Evolutionary conservation across 2,329 filamentous ascomycete genomes (phyloP), one percentile per base, ranked within the genome.

Genomic region (Proliferodiscus dingleyae): DNA sequence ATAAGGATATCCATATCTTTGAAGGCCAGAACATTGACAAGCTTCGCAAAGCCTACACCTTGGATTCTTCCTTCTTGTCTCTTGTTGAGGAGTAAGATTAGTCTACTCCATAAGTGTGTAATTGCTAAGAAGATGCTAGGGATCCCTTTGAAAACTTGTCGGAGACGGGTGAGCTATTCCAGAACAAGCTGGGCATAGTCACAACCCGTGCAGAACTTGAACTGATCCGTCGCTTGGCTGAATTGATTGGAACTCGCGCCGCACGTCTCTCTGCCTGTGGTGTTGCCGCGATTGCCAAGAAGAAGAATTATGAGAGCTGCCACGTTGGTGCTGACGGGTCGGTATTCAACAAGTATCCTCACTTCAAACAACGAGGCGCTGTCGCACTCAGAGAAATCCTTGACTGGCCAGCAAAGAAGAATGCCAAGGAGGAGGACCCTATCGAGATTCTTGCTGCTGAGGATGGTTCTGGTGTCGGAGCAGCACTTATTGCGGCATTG

Each of bases 311-410:
- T 68, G 71, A 85, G 62, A 77, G 79, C 29, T 95, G 88, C 72
- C 93, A 97, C 67, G 93, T 98, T 33, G 93, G 93, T 60, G 93
- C 93, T 41, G 93, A 98, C 64, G 93, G 93, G 29, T 95, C 88
- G 15, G 91, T 98, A 44, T 98, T 98, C 74, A 96, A 95, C 77
- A 97, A 97, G 68, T 98, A 98, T 71, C 93, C 93, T 10, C 87
- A 95, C 71, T 98, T 98, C 80, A 96, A 96, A 76, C 80, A 83
- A 47, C 85, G 93, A 44, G 90, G 91, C 45, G 91, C 93, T 11
- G 77, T 84, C 66, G 93, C 93, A 22, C 78, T 98, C 43, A 83
- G 88, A 45, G 93, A 98, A 74, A 96, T 98, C 55, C 80, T 98
- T 29, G 91, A 95, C 73, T 97, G 91, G 90, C 81, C 86, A 2